phyloP scores from a whole-genome alignment of 2,329 filamentous ascomycete genomes.

The Hypoxylon sp. region DNA sequence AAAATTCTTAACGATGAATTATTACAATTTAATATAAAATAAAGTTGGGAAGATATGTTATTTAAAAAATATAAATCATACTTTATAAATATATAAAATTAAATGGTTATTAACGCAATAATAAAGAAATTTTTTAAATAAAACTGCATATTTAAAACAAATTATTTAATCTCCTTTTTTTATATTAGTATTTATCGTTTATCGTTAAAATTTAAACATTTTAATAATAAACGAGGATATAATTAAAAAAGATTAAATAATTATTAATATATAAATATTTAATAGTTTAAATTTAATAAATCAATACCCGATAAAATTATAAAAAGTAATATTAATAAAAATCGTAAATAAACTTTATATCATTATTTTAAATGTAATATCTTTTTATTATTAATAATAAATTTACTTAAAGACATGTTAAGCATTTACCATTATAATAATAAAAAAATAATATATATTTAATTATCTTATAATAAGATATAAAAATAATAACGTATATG shows the following conservation, averaged over 20 bases:
- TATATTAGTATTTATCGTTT: constrained; percentile 13
- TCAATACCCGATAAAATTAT: too few relatives aligned
- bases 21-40: not conserved
- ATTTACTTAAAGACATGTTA: not conserved
- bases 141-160: not conserved
- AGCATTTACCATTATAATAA: constrained; percentile 2
- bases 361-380: too few relatives aligned
- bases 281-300: too few relatives aligned
- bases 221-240: constrained; percentile 4
- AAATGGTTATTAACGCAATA: constrained; percentile 5
- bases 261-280: constrained; percentile 12
- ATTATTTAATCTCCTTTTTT: not conserved
- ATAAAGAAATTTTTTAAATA: not conserved
- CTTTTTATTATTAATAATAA: too few relatives aligned
- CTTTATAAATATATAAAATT: constrained; percentile 10
- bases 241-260: not conserved
- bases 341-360: too few relatives aligned
- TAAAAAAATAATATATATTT: too few relatives aligned
- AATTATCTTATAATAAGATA: too few relatives aligned
- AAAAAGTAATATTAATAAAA: too few relatives aligned
- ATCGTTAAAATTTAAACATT: not conserved
- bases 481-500: too few relatives aligned
- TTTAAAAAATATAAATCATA: constrained; percentile 8
- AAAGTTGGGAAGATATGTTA: not conserved
- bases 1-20: not conserved